Evolutionary conservation across 2,329 filamentous ascomycete genomes (phyloP).

Genomic region (Ceratocystis diversiconidia): DNA sequence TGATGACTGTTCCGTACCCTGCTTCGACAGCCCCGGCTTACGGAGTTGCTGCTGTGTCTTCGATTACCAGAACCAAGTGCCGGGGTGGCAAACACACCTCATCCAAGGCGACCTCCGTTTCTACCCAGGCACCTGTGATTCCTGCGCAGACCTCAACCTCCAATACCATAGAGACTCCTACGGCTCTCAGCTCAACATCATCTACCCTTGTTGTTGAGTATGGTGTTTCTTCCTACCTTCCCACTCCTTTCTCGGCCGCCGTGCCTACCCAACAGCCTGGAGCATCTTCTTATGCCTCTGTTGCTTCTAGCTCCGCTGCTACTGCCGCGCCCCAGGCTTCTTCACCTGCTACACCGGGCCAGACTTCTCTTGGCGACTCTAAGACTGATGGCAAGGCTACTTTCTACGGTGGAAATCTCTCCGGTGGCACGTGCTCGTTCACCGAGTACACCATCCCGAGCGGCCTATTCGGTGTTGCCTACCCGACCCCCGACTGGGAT

Average conservation of each 20-base stretch:
- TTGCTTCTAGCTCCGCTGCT: neutral
- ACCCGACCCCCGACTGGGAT: slow-evolving; percentile 44
- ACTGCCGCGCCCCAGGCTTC: neutral
- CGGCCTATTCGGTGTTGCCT: slow-evolving; percentile 45
- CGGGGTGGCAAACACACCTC: neutral
- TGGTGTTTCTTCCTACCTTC: neutral
- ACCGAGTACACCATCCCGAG: slow-evolving; percentile 46
- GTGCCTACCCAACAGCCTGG: neutral
- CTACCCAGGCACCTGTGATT: neutral
- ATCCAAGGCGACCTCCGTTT: neutral
- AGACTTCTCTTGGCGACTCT: neutral
- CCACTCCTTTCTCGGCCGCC: neutral
- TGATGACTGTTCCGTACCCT: neutral
- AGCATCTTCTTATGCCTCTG: neutral
- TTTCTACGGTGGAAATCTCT: slow-evolving; percentile 41
- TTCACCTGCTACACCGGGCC: neutral
- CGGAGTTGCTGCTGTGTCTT: neutral
- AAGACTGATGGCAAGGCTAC: slow-evolving; percentile 24
- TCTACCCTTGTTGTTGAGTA: neutral
- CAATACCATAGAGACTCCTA: neutral
- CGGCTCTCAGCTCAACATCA: slow-evolving; percentile 1
- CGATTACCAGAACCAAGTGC: neutral
- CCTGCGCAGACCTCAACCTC: neutral
- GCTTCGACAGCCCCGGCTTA: neutral
- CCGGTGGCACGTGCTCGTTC: slow-evolving; percentile 50